Conservation (phyloP, 169 alveolate genomes). For the Cryptosporidium xiaoi region DNA sequence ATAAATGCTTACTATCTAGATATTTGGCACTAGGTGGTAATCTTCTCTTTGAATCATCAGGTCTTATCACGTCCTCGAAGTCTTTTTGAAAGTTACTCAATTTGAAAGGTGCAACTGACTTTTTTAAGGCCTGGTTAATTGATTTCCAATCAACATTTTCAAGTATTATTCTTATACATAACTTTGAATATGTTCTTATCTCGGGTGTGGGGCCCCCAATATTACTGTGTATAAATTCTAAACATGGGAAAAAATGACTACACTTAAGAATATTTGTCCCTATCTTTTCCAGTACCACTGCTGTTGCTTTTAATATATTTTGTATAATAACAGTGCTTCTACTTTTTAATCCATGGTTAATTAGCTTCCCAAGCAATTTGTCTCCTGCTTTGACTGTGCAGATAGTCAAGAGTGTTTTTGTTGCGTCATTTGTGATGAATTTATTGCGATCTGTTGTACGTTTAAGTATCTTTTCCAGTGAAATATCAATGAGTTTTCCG, state of each 20-base stretch:
- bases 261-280: constrained; percentile 55
- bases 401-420: constrained; percentile 38
- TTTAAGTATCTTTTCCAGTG: constrained; percentile 41
- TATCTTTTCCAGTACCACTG: constrained; percentile 45
- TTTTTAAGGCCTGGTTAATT: constrained; percentile 10
- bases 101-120: constrained; percentile 64
- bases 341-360: constrained; percentile 36
- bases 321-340: constrained; percentile 53
- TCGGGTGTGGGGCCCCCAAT: constrained; percentile 70
- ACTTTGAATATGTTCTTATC: constrained; percentile 48
- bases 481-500: constrained; percentile 60
- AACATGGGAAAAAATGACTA: constrained; percentile 32
- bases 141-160: constrained; percentile 59
- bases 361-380: constrained; percentile 51
- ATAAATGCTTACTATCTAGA: neutral
- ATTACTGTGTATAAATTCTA: constrained; percentile 64
- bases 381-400: constrained; percentile 63
- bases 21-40: neutral
- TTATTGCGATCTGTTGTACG: constrained; percentile 68
- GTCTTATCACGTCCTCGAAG: constrained; percentile 38
- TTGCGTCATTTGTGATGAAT: constrained; percentile 72
- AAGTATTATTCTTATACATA: constrained; percentile 23
- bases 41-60: constrained; percentile 1
- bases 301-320: constrained; percentile 44
- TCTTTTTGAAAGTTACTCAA: constrained; percentile 36